Percentiles rank a stretch among this genome's conserved stretches.
Conservation (phyloP, 2,329 filamentous ascomycete genomes). For the Stagonosporopsis vannaccii region DNA sequence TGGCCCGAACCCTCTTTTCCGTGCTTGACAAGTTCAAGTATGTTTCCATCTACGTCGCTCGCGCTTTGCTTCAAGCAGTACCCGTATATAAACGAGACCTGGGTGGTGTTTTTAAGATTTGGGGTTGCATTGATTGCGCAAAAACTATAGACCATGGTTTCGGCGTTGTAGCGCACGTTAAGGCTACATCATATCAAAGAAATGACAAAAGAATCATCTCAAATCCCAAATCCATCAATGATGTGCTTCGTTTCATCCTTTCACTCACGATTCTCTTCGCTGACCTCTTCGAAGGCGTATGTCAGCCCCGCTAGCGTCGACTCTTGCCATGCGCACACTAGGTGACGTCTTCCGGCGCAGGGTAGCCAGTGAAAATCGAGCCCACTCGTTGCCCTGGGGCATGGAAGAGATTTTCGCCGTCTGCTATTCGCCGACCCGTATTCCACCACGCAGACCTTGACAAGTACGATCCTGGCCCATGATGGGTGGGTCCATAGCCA, state of each 20-base stretch:
- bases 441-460: conserved; percentile 2
- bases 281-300: background rate
- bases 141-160: conserved; percentile 20
- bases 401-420: conserved; percentile 18
- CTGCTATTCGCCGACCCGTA: conserved; percentile 6
- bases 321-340: conserved; percentile 2
- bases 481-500: conserved; percentile 2
- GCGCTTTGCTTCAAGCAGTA: conserved; percentile 10
- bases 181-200: conserved; percentile 5
- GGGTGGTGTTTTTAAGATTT: conserved; percentile 18
- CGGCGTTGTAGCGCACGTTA: conserved; percentile 12
- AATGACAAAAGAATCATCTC: conserved; percentile 1
- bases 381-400: conserved; percentile 7
- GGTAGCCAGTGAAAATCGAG: conserved; percentile 7
- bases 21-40: conserved; percentile 16
- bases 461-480: conserved; percentile 5
- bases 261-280: background rate
- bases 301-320: conserved; percentile 13
- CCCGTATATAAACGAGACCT: conserved; percentile 14
- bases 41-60: conserved; percentile 18
- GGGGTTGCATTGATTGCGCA: conserved; percentile 15
- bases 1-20: conserved; percentile 27
- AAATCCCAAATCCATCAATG: background rate
- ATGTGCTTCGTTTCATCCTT: background rate
- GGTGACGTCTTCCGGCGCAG: conserved; percentile 13